Evolutionary conservation across 75 land plant species (phyloP).

Genomic region (Picea glauca): DNA sequence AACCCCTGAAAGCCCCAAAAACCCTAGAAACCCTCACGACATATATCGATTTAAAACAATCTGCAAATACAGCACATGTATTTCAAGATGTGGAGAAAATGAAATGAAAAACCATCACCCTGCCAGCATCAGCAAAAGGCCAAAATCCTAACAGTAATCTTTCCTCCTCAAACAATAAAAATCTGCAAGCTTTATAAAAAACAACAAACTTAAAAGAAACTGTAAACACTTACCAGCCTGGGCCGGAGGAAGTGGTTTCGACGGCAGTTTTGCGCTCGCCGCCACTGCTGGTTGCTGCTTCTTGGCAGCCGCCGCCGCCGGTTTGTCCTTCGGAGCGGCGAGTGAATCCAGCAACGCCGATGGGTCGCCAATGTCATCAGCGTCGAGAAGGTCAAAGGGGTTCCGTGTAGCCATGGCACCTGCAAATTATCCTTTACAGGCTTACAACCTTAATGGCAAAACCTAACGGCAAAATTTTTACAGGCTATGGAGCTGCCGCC

Average conservation of each 20-base stretch:
- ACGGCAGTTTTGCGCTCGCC: conserved; percentile 18
- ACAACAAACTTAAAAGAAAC: background rate
- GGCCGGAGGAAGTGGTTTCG: conserved; percentile 69
- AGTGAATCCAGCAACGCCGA: conserved; percentile 31
- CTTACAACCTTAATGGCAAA: background rate
- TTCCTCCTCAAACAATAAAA: background rate
- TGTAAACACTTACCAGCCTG: conserved; percentile 45
- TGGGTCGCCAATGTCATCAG: conserved; percentile 53
- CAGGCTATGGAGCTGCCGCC: no score
- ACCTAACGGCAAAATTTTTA: background rate
- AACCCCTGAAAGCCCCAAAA: no score
- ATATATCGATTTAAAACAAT: background rate
- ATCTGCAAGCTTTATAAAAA: background rate
- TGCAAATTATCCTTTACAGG: background rate
- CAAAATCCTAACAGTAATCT: background rate
- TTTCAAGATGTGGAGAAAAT: background rate
- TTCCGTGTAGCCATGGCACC: conserved; percentile 52
- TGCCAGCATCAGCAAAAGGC: background rate
- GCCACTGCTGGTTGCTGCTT: conserved; percentile 9
- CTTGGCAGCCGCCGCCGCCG: conserved; percentile 7
- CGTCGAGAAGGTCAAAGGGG: conserved; percentile 63
- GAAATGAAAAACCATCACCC: background rate
- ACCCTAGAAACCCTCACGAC: background rate
- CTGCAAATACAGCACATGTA: background rate
- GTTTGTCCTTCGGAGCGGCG: conserved; percentile 6